phyloP scores from a whole-genome alignment of 2,329 filamentous ascomycete species.

The Bipolaris cookei region DNA sequence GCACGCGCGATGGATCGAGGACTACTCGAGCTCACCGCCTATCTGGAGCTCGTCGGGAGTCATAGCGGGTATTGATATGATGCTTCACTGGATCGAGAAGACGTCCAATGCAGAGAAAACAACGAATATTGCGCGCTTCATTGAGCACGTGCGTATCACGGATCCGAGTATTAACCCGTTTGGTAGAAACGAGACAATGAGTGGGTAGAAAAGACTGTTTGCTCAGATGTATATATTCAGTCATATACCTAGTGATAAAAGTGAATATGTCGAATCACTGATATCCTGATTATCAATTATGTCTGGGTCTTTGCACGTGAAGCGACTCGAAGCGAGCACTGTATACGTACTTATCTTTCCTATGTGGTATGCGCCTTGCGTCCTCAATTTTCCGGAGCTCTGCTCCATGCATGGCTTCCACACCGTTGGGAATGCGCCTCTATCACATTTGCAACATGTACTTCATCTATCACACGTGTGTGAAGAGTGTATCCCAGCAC shows the following conservation, averaged over 20 bases:
- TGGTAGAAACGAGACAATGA: conserved; percentile 41
- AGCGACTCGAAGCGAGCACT: neutral
- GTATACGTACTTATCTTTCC: neutral
- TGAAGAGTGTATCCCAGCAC: conserved; percentile 14
- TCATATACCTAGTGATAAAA: neutral
- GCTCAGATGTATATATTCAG: too few species aligned
- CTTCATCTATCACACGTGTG: conserved; percentile 24
- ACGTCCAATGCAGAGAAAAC: conserved; percentile 62
- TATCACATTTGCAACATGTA: conserved; percentile 6
- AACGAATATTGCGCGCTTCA: conserved; percentile 54
- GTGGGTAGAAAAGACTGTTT: neutral
- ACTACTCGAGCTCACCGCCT: conserved; percentile 57
- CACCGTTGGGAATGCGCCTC: neutral
- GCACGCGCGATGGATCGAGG: conserved; percentile 67
- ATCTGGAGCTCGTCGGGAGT: conserved; percentile 70
- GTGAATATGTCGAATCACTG: neutral
- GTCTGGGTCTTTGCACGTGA: neutral
- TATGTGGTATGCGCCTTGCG: neutral
- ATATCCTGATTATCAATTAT: conserved; percentile 3
- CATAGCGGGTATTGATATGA: conserved; percentile 66
- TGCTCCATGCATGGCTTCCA: neutral
- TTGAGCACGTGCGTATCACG: conserved; percentile 63
- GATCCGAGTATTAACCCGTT: conserved; percentile 63
- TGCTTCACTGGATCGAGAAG: conserved; percentile 61
- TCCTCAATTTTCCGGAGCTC: neutral